Evolutionary conservation across 2,329 filamentous ascomycete species (phyloP).

Genomic region (Claviceps citrina): DNA sequence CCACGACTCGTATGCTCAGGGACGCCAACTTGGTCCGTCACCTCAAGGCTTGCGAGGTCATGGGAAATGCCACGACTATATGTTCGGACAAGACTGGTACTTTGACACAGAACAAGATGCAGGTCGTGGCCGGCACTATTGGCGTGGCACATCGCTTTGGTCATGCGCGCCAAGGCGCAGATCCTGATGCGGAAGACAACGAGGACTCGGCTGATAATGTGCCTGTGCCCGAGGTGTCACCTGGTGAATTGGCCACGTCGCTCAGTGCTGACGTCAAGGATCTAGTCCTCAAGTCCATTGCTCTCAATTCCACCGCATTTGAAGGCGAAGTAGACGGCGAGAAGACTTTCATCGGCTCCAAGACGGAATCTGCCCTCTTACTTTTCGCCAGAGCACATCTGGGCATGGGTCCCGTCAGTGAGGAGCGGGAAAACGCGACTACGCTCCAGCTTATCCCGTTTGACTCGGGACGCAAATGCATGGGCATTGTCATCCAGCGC

Average conservation of each 20-base stretch:
- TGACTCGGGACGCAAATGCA: constrained; percentile 60
- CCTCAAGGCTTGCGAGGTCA: constrained; percentile 64
- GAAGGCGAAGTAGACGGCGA: constrained; percentile 56
- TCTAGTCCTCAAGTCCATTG: constrained; percentile 42
- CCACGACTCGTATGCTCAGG: constrained; percentile 60
- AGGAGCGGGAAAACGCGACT: constrained; percentile 44
- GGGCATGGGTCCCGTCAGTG: constrained; percentile 48
- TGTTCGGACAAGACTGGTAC: constrained; percentile 56
- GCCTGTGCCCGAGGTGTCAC: constrained; percentile 22
- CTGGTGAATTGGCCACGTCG: constrained; percentile 30
- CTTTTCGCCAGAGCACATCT: constrained; percentile 51
- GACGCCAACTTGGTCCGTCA: constrained; percentile 66
- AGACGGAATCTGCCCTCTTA: constrained; percentile 63
- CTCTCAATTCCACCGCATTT: constrained; percentile 59
- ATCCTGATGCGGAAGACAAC: constrained; percentile 12
- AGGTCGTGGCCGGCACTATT: constrained; percentile 45
- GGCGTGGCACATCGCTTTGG: constrained; percentile 42
- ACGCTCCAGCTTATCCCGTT: constrained; percentile 58
- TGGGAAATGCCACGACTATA: constrained; percentile 62
- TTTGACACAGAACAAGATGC: constrained; percentile 54
- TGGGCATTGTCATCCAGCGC: constrained; percentile 42
- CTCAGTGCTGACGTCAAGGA: constrained; percentile 34
- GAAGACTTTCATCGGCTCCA: constrained; percentile 56
- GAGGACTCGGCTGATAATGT: constrained; percentile 15
- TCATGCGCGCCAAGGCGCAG: constrained; percentile 16